A percentile compares a stretch with the other conserved stretches of the same genome.
These are phyloP conservation scores for Linnemannia hyalina DNA, from an alignment of 192 early-diverging fungal genomes.

Conservation along the genomic window DNA sequence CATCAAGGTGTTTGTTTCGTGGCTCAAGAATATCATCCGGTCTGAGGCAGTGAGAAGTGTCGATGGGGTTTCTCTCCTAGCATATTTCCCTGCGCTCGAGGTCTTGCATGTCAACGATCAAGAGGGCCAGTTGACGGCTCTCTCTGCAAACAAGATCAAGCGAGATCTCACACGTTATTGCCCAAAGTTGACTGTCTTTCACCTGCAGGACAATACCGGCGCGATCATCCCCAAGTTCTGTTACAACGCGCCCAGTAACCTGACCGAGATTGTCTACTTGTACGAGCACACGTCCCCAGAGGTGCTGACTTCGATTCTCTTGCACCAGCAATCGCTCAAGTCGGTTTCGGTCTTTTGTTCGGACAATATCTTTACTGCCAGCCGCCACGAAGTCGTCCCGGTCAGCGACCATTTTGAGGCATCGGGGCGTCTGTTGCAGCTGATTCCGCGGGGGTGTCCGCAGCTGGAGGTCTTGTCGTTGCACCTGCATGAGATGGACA, in stretches of 20 bases:
- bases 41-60: no score
- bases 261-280: not conserved
- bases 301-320: not conserved
- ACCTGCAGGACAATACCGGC: not conserved
- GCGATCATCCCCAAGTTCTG: not conserved
- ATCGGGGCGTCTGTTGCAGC: not conserved
- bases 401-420: not conserved
- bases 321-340: not conserved
- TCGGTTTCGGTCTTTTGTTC: not conserved
- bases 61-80: not conserved
- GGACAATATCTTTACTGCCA: not conserved
- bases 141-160: not conserved
- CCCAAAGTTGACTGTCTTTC: not conserved
- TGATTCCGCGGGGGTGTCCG: conserved; percentile 1
- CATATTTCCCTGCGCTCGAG: not conserved
- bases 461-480: not conserved
- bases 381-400: not conserved
- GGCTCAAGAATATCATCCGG: not conserved
- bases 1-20: not conserved
- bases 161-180: not conserved
- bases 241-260: not conserved
- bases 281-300: not conserved
- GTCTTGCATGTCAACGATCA: not conserved
- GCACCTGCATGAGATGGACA: conserved; percentile 18
- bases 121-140: not conserved